Base-by-base conservation (phyloP, 768 basidiomycete genomes). In the Podaxis sp. region DNA sequence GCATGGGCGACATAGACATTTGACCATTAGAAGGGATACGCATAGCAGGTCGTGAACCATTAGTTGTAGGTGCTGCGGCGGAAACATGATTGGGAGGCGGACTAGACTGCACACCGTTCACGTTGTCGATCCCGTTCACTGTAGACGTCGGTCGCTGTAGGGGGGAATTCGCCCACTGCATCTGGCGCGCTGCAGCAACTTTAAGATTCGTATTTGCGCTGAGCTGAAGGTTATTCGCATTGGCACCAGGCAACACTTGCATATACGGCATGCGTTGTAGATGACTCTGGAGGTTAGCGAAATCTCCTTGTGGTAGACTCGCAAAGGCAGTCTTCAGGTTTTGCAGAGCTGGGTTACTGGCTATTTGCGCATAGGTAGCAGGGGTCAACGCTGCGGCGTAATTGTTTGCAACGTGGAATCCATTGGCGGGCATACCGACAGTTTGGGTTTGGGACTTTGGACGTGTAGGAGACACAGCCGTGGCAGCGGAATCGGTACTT, bases 301-400 rank as follows among this genome's bases (percentile, higher is more conserved):
- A 65, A 47, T 80, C 81, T 61, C 74, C 76, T 16, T 69, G 72
- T 56, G 71, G 67, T 63, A 77, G 68, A 57, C 69, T 77, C 3
- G 79, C 80, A 61, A 86, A 81, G 3, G 80, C 83, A 7, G 80
- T 72, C 71, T 87, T 87, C 44, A 88, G 66, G 57, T 88, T 86
- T 62, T 88, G 87, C 18, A 74, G 68, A 1, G 75, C 74, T 47
- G 74, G 76, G 3, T 72, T 72, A 50, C 75, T 77, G 54, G 73
- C 67, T 60, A 68, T 68, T 62, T 69, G 66, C 66, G 66, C 67
- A 72, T 55, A 53, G 71, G 65, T 51, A 67, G 74, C 72, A 38
- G 77, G 82, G 23, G 77, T 66, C 13, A 76, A 67, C n/a, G 69
- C 70, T 11, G 73, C 67, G 5, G 72, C 63, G 59, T 68, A 71